Percentiles rank a stretch among this genome's conserved stretches.
Evolutionary conservation across 176 grass and related monocot genomes (phyloP).

Genomic region (Oryza meridionalis): DNA sequence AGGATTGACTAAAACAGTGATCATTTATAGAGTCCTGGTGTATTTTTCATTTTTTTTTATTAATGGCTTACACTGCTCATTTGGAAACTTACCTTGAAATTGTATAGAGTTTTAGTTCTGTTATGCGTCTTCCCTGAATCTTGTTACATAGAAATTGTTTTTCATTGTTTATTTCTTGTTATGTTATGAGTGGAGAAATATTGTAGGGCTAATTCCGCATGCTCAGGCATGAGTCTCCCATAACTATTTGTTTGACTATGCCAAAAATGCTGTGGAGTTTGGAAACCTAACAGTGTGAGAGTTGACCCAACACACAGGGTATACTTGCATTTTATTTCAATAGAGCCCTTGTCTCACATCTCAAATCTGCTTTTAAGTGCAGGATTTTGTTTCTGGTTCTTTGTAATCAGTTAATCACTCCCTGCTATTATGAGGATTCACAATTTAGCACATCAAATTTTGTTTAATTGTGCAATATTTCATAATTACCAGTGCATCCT

Average conservation of each 20-base stretch:
- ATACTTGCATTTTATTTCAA: constrained; percentile 1
- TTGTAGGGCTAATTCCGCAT: not conserved
- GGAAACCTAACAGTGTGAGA: not conserved
- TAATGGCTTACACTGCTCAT: not conserved
- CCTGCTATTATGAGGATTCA: not conserved
- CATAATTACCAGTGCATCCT: not conserved
- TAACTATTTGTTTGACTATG: not conserved
- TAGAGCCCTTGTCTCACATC: not conserved
- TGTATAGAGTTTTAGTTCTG: constrained; percentile 8
- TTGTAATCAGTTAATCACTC: constrained; percentile 10
- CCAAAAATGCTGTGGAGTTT: not conserved
- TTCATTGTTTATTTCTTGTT: not conserved
- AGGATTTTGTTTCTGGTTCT: not conserved
- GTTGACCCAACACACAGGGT: not conserved
- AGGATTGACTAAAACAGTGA: not conserved
- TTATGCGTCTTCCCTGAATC: not conserved
- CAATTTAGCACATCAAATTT: not conserved
- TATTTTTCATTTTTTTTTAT: not conserved
- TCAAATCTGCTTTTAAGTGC: not conserved
- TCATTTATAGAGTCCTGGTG: not conserved
- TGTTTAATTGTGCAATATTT: not conserved
- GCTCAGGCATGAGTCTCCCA: too few species aligned
- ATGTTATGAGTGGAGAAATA: not conserved
- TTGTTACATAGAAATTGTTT: not conserved
- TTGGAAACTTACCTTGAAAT: not conserved